Evolutionary conservation across 2,329 filamentous ascomycete species (phyloP).

Genomic region (Stagonosporopsis chrysanthemi): DNA sequence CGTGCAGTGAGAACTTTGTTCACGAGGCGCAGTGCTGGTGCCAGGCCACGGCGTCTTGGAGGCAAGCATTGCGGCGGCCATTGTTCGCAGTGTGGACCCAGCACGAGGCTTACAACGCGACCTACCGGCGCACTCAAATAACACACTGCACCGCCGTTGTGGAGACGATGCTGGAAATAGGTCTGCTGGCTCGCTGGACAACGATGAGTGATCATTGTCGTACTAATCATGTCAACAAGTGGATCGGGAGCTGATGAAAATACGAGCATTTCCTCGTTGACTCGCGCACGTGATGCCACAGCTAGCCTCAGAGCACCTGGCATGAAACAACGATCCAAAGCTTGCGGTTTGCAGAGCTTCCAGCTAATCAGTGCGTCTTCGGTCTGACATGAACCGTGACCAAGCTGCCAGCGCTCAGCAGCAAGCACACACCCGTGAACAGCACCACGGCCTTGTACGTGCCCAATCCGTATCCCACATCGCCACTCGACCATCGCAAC

Average conservation of each 20-base stretch:
- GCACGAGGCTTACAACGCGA: conserved; percentile 6
- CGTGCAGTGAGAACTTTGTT: neutral
- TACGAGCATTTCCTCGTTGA: neutral
- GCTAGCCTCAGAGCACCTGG: neutral
- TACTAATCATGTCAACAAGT: neutral
- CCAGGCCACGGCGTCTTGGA: neutral
- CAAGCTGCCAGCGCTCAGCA: conserved; percentile 23
- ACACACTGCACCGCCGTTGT: neutral
- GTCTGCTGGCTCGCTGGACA: neutral
- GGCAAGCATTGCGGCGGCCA: neutral
- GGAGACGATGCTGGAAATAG: conserved; percentile 1
- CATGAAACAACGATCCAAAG: neutral
- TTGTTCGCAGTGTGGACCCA: conserved; percentile 3
- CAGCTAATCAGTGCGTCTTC: neutral
- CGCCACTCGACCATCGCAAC: conserved; percentile 22
- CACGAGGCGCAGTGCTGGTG: neutral
- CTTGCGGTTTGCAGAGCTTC: neutral
- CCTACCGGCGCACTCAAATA: neutral
- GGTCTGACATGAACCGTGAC: conserved; percentile 8
- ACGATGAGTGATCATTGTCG: neutral
- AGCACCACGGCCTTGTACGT: conserved; percentile 25
- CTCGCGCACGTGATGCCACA: neutral
- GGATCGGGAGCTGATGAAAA: neutral
- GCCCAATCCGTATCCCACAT: conserved; percentile 19
- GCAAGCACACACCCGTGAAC: conserved; percentile 24